These are phyloP conservation scores for Pseudozyma flocculosa DNA, from an alignment of 1,284 basidiomycete species.

Conservation along the genomic window DNA sequence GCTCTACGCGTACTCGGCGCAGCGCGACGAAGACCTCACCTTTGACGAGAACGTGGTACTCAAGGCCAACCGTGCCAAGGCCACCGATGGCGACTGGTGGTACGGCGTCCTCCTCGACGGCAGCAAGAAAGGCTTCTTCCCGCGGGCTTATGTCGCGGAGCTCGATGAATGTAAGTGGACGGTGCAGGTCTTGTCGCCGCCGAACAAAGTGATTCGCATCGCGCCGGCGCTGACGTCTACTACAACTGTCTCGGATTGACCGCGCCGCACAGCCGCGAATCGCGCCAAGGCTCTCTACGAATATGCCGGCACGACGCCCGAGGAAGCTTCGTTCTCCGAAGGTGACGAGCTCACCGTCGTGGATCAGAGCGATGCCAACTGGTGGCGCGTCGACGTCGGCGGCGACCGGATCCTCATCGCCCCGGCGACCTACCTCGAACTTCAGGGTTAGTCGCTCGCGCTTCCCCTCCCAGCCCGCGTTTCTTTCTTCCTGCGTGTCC, in stretches of 20 bases:
- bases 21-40: conserved; percentile 80
- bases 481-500: neutral
- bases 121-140: conserved; percentile 82
- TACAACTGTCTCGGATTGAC: too few species aligned
- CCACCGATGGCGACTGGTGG: conserved; percentile 70
- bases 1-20: conserved; percentile 70
- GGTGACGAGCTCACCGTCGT: conserved; percentile 51
- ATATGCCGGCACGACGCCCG: conserved; percentile 48
- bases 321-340: conserved; percentile 47
- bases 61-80: conserved; percentile 45
- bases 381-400: conserved; percentile 52
- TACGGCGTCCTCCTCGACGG: conserved; percentile 74
- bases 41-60: conserved; percentile 82
- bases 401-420: conserved; percentile 47
- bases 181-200: too few species aligned
- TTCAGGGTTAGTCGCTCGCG: conserved; percentile 51
- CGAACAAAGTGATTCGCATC: too few species aligned
- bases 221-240: neutral
- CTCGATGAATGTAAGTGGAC: conserved; percentile 39
- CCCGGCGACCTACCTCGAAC: conserved; percentile 53
- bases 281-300: conserved; percentile 54
- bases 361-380: conserved; percentile 51
- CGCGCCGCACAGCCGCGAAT: conserved; percentile 11
- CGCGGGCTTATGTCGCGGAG: conserved; percentile 69
- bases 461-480: conserved; percentile 39